These are phyloP conservation scores for Fusarium chuoi DNA, from an alignment of 2,329 filamentous ascomycete genomes.

Conservation along the genomic window DNA sequence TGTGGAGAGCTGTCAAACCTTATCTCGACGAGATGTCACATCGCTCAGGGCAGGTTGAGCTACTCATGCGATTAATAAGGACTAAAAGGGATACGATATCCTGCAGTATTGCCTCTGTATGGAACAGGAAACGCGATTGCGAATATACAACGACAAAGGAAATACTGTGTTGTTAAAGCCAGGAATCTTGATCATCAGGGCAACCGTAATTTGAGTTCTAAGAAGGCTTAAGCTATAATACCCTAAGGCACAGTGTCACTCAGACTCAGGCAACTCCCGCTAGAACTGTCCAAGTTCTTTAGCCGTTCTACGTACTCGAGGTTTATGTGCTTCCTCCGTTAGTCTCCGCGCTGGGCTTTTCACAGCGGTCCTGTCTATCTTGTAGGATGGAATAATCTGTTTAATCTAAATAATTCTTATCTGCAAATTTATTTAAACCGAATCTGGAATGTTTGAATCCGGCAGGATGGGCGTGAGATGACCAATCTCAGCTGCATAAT, in stretches of 20 bases:
- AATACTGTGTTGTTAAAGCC: neutral
- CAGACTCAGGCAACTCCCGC: neutral
- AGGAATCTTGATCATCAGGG: neutral
- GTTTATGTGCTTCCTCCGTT: too few relatives aligned
- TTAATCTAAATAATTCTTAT: too few relatives aligned
- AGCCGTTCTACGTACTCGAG: too few relatives aligned
- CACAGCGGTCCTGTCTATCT: too few relatives aligned
- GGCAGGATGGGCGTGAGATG: neutral
- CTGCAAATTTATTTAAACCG: neutral
- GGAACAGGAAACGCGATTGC: too few relatives aligned
- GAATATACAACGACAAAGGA: accelerated
- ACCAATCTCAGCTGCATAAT: neutral
- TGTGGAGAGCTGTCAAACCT: neutral
- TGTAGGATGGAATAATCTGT: too few relatives aligned
- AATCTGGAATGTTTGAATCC: neutral
- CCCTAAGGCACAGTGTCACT: neutral
- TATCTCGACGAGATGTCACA: neutral
- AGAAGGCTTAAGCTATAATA: neutral
- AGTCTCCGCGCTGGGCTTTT: too few relatives aligned
- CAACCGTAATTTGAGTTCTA: accelerated
- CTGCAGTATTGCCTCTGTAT: too few relatives aligned
- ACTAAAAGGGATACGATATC: too few relatives aligned
- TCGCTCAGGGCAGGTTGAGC: too few relatives aligned
- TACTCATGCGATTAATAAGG: too few relatives aligned
- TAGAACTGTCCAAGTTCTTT: accelerated